These are phyloP conservation scores for Cymbopogon citratus DNA, from an alignment of 176 grass and related monocot species.

Conservation along the genomic window DNA sequence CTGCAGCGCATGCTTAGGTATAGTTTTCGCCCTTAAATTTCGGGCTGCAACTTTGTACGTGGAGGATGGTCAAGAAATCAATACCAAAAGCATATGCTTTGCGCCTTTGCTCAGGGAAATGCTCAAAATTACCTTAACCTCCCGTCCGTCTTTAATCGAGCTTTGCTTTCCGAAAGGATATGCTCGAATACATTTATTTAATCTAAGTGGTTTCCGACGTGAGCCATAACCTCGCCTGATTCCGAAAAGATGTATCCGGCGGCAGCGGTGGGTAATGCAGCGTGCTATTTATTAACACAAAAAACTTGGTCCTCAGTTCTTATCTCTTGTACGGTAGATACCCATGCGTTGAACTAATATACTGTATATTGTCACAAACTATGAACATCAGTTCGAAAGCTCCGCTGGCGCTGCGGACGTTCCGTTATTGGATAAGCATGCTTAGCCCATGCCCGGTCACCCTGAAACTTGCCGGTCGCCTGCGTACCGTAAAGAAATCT, in stretches of 20 bases:
- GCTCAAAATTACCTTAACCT: neutral
- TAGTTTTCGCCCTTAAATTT: neutral
- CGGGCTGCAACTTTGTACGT: neutral
- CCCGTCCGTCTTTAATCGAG: neutral
- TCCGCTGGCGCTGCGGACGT: neutral
- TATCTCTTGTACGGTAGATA: neutral
- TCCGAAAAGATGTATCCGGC: neutral
- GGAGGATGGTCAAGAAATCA: neutral
- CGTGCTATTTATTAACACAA: neutral
- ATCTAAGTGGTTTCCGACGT: slow-evolving; percentile 7
- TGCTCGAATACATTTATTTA: neutral
- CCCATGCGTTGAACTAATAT: neutral
- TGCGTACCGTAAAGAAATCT: too few species aligned
- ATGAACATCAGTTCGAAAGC: neutral
- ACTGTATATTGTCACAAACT: neutral
- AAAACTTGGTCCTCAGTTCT: neutral
- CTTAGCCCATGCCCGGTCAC: neutral
- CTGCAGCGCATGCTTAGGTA: too few species aligned
- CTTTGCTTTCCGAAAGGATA: neutral
- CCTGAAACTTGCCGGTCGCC: too few species aligned
- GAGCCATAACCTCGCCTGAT: neutral
- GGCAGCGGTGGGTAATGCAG: neutral
- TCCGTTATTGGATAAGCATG: neutral
- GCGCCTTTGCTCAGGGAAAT: neutral
- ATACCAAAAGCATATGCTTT: neutral